Conservation (phyloP, 2,329 filamentous ascomycete species). For the Thelonectria blattea region DNA sequence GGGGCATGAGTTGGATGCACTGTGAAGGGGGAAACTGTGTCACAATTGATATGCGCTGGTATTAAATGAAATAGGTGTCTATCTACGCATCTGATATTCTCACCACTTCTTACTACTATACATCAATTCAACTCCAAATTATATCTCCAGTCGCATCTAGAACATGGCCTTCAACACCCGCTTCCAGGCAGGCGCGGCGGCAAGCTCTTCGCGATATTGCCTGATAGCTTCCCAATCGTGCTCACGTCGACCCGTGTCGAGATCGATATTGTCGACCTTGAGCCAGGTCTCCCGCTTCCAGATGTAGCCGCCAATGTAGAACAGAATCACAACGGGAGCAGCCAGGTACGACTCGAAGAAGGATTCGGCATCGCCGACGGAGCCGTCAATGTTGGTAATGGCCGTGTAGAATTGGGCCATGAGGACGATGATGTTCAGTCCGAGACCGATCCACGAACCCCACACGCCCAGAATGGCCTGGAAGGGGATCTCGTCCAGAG, state of each 20-base stretch:
- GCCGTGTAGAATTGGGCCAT: constrained; percentile 61
- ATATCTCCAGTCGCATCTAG: constrained; percentile 4
- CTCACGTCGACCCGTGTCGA: constrained; percentile 68
- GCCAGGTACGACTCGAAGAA: constrained; percentile 64
- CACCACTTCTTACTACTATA: not conserved
- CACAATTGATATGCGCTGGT: not conserved
- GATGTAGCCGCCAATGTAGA: constrained; percentile 61
- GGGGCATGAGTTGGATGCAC: not conserved
- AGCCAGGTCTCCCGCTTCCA: constrained; percentile 70
- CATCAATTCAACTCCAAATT: not conserved
- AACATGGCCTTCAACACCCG: constrained; percentile 42
- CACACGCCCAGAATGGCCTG: constrained; percentile 63
- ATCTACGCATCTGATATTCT: not conserved
- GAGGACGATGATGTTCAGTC: constrained; percentile 62
- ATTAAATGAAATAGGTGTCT: not conserved
- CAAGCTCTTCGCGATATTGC: constrained; percentile 51
- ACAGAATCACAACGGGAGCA: constrained; percentile 58
- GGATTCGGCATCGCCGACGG: constrained; percentile 40
- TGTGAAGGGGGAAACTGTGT: not conserved
- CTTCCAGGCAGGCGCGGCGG: constrained; percentile 54
- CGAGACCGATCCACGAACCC: constrained; percentile 69
- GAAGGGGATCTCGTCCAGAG: constrained; percentile 71
- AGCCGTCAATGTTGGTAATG: constrained; percentile 45
- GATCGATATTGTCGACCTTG: constrained; percentile 65
- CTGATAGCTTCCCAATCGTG: constrained; percentile 67